Evolutionary conservation across 2,329 filamentous ascomycete genomes (phyloP).

Genomic region (Elsinoe necatrix): DNA sequence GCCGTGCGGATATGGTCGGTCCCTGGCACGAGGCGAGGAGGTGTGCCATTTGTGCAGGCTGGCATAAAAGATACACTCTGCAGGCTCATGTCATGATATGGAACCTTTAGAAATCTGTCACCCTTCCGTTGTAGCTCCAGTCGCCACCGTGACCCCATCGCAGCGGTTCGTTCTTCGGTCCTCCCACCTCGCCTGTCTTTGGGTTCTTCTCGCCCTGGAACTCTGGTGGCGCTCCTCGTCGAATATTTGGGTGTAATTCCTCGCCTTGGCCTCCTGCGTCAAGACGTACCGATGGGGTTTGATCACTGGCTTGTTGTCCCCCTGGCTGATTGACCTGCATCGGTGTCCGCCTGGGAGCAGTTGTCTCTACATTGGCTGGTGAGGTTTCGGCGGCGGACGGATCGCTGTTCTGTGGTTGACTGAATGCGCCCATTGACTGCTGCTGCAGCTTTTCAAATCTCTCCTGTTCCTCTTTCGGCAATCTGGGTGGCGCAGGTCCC

Average conservation of each 20-base stretch:
- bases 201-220: constrained; percentile 91
- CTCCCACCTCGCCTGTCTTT: constrained; percentile 88
- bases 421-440: constrained; percentile 67
- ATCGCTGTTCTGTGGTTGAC: constrained; percentile 32
- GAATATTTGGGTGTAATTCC: constrained; percentile 61
- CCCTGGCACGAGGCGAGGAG: not conserved
- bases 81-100: not conserved
- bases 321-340: constrained; percentile 23
- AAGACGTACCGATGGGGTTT: constrained; percentile 33
- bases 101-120: constrained; percentile 68
- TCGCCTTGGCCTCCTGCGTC: constrained; percentile 52
- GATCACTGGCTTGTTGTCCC: constrained; percentile 30
- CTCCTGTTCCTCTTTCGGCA: constrained; percentile 81
- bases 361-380: constrained; percentile 22
- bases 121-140: constrained; percentile 92
- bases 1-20: not conserved
- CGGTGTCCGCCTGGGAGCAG: constrained; percentile 29
- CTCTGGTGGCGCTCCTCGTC: constrained; percentile 73
- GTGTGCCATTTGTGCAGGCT: not conserved
- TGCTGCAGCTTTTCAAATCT: constrained; percentile 82
- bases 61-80: not conserved
- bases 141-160: constrained; percentile 70
- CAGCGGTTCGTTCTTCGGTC: constrained; percentile 93
- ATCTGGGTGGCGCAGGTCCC: constrained; percentile 68
- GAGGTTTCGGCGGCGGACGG: constrained; percentile 22